Evolutionary conservation across 805 yeast genomes (phyloP).

Genomic region (Candida alai): DNA sequence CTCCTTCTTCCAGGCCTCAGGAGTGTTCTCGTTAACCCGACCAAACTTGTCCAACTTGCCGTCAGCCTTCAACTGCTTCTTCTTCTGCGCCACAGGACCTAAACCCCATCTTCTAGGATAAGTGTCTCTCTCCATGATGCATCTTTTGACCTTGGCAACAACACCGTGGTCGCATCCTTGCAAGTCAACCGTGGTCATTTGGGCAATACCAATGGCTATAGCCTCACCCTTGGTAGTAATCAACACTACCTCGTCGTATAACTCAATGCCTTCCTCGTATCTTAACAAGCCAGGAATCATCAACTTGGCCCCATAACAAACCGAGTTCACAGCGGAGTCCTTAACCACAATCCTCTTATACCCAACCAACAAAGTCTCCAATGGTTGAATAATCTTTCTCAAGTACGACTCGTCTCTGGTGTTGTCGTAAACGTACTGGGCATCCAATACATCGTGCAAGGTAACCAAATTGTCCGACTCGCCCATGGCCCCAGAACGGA

Average conservation of each 20-base stretch:
- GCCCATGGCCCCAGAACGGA: constrained; percentile 91
- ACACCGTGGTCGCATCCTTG: constrained; percentile 98
- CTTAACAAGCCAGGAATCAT: constrained; percentile 98
- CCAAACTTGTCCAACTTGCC: constrained; percentile 97
- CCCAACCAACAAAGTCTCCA: constrained; percentile 89
- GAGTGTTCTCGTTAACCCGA: constrained; percentile 89
- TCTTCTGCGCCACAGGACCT: constrained; percentile 97
- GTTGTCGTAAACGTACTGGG: constrained; percentile 97
- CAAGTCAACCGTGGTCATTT: constrained; percentile 96
- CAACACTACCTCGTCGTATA: constrained; percentile 95
- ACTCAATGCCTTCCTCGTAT: constrained; percentile 95
- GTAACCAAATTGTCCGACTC: constrained; percentile 92
- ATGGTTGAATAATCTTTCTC: constrained; percentile 90
- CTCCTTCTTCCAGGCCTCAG: constrained; percentile 83
- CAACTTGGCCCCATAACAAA: constrained; percentile 97
- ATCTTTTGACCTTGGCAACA: constrained; percentile 97
- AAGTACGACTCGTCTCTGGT: constrained; percentile 94
- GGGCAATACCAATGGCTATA: constrained; percentile 96
- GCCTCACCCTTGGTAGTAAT: constrained; percentile 99
- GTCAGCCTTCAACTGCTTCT: constrained; percentile 95
- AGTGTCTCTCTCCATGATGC: constrained; percentile 98
- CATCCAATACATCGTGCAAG: constrained; percentile 95
- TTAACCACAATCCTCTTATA: constrained; percentile 94
- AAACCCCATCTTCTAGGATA: constrained; percentile 99
- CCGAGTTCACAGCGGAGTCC: constrained; percentile 95